These are phyloP conservation scores for Didymella segeticola DNA, from an alignment of 2,329 filamentous ascomycete genomes.

Conservation along the genomic window DNA sequence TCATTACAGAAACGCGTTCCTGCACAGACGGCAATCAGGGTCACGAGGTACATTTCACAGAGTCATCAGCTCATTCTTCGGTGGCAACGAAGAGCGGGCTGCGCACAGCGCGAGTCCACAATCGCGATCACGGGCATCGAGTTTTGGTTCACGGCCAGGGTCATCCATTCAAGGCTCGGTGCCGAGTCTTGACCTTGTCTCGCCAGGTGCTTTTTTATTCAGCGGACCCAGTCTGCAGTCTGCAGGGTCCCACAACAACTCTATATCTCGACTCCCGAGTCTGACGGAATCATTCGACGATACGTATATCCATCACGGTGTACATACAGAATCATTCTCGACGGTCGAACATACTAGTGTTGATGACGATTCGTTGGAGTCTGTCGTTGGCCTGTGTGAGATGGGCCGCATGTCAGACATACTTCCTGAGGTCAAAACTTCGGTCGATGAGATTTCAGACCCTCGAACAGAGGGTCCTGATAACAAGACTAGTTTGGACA, in stretches of 20 bases:
- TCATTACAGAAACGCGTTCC: constrained; percentile 15
- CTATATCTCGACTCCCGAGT: constrained; percentile 28
- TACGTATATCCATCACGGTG: constrained; percentile 13
- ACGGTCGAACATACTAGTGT: constrained; percentile 26
- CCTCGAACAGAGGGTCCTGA: constrained; percentile 13
- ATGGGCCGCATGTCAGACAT: constrained; percentile 37
- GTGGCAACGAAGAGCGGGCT: constrained; percentile 12
- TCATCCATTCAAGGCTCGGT: constrained; percentile 30
- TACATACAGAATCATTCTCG: constrained; percentile 32
- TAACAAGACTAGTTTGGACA: constrained; percentile 1
- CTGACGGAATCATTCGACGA: constrained; percentile 26
- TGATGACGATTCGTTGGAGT: constrained; percentile 35
- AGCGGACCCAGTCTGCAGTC: constrained; percentile 42
- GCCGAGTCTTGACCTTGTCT: constrained; percentile 42
- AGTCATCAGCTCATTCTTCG: constrained; percentile 39
- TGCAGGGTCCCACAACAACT: constrained; percentile 30
- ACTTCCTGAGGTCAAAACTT: constrained; percentile 27
- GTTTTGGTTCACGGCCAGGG: constrained; percentile 23
- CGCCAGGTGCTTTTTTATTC: constrained; percentile 42
- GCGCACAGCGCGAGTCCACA: constrained; percentile 8
- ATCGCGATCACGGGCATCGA: constrained; percentile 29
- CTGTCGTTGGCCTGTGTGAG: constrained; percentile 23
- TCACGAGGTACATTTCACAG: constrained; percentile 35
- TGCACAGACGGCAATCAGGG: constrained; percentile 22
- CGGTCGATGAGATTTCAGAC: constrained; percentile 26